These are phyloP conservation scores for Rhizophagus prolifer DNA, from an alignment of 192 early-diverging fungal genomes.

Conservation along the genomic window DNA sequence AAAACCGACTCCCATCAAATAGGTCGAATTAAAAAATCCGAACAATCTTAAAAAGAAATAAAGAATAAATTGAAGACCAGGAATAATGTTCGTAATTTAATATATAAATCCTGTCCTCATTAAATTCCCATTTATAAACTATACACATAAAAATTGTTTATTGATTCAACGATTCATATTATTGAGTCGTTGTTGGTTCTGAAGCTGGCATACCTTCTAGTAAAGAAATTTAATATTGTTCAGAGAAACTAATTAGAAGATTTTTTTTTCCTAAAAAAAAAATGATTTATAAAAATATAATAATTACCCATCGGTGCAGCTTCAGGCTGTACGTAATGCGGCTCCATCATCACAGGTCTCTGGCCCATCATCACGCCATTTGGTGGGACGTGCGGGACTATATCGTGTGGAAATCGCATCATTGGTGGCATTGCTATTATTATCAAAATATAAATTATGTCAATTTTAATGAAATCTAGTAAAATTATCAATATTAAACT, in stretches of 20 bases:
- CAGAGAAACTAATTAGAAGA: neutral
- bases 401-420: conserved; percentile 58
- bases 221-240: neutral
- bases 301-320: conserved; percentile 29
- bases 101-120: neutral
- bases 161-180: neutral
- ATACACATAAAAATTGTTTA: neutral
- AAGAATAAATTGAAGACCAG: neutral
- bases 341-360: conserved; percentile 46
- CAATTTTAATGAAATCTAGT: neutral
- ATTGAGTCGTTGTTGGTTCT: conserved; percentile 2
- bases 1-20: neutral
- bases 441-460: neutral
- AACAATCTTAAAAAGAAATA: neutral
- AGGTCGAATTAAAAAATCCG: neutral
- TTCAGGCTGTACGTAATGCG: conserved; percentile 37
- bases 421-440: conserved; percentile 47
- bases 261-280: neutral
- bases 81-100: conserved; percentile 1
- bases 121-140: neutral
- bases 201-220: conserved; percentile 14
- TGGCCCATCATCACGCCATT: conserved; percentile 51
- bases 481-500: neutral
- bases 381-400: conserved; percentile 44
- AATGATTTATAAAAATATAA: neutral